Evolutionary conservation across 305 asterid genomes (phyloP), one percentile per base, ranked within the genome.

Genomic region (Fraxinus baroniana): DNA sequence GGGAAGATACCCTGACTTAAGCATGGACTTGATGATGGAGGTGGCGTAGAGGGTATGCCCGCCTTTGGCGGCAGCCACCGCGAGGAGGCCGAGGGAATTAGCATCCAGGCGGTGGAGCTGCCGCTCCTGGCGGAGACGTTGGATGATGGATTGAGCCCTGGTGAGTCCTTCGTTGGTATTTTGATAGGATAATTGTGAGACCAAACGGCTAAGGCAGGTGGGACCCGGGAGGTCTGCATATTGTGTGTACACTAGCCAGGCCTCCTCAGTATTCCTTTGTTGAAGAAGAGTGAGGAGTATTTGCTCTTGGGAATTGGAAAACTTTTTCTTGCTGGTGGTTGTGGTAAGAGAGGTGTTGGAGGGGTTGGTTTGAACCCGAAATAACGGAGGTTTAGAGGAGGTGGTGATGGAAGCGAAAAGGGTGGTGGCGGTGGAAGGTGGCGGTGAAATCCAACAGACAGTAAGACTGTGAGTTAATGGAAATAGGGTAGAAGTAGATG

Each of bases 31-130:
- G 85, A 95, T 85, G 73, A 96, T 91, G 12, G 98, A 94, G 5
- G 93, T 83, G 35, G 98, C 98, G 76, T 96, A 94, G 22, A 93
- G 94, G 0, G 91, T 88, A 85, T 94, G 98, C 20, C 98, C 97
- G 76, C 92, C 90, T 86, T 95, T 95, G 74, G 94, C 95, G 26
- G 98, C 97, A 3, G 97, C 96, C 82, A 90, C 93, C 3, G 99
- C 97, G 76, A 94, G 94, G 22, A 94, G 91, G 76, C 99, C 99
- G 78, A 95, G 97, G 41, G 97, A 95, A 80, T 94, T 95, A 49
- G 97, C 95, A 84, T 94, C 99, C 66, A 95, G 94, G 36, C 95
- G 98, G 90, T 93, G 98, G 81, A 94, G 94, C 91, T 93, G 97
- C 66, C 88, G 82, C 81, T 91, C 95, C 74, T 84, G 84, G 81